phyloP scores from a whole-genome alignment of 2,329 filamentous ascomycete species.

The Phyllosticta paracitricarpa region DNA sequence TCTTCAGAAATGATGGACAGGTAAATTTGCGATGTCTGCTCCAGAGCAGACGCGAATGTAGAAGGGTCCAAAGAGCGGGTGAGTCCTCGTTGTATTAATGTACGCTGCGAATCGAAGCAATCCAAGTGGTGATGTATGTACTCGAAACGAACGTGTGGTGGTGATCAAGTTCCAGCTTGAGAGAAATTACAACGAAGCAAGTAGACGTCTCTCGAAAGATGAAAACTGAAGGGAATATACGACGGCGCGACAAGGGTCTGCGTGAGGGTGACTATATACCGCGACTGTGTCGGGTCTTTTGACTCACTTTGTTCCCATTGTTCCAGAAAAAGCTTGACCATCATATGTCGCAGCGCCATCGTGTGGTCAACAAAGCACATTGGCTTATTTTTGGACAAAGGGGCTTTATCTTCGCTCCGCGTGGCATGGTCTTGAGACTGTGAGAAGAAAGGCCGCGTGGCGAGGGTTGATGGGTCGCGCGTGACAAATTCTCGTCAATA shows the following conservation, averaged over 20 bases:
- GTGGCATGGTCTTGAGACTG: not conserved
- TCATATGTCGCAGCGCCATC: not conserved
- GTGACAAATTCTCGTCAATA: too few relatives aligned
- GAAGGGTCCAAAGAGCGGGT: not conserved
- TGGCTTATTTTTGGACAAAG: not conserved
- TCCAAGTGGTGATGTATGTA: not conserved
- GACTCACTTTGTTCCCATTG: not conserved
- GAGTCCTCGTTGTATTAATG: not conserved
- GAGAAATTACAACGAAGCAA: not conserved
- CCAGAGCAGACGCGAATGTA: not conserved
- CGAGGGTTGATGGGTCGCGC: not conserved
- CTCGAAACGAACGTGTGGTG: not conserved
- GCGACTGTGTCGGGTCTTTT: not conserved
- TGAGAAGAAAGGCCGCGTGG: not conserved
- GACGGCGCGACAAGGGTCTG: not conserved
- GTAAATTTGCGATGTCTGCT: not conserved
- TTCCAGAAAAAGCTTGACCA: not conserved
- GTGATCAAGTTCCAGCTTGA: not conserved
- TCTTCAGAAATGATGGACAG: not conserved
- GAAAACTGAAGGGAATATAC: not conserved
- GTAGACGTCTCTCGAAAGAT: not conserved
- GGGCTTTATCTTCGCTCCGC: not conserved
- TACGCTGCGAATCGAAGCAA: too few relatives aligned
- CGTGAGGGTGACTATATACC: not conserved
- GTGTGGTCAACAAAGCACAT: not conserved